A percentile compares a stretch with the other conserved stretches of the same genome.
Conservation (phyloP, 805 yeast genomes). For the Candida ipomoeae region DNA sequence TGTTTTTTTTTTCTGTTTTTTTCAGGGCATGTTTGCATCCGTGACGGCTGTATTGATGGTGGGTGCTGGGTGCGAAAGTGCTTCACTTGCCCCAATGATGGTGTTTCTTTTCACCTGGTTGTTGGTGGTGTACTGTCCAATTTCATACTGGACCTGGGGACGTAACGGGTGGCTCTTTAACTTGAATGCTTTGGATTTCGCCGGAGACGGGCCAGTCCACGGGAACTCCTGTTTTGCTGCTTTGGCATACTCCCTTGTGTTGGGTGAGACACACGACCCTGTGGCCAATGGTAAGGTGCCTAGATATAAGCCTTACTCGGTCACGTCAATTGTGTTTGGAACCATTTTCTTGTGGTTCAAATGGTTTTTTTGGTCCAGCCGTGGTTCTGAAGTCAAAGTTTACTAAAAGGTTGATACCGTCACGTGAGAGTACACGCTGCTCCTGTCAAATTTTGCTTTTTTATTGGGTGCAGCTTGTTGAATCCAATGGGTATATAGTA, state of each 20-base stretch:
- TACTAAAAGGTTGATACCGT: too few relatives aligned
- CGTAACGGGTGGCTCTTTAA: conserved; percentile 81
- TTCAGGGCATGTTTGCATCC: conserved; percentile 96
- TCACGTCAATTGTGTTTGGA: conserved; percentile 87
- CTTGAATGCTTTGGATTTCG: conserved; percentile 89
- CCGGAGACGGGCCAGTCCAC: conserved; percentile 99
- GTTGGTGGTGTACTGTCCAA: conserved; percentile 92
- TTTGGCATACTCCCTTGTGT: conserved; percentile 81
- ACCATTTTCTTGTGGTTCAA: conserved; percentile 96
- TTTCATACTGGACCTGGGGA: conserved; percentile 98
- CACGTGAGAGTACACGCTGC: too few relatives aligned
- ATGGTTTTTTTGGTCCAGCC: conserved; percentile 99
- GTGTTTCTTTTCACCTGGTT: conserved; percentile 89
- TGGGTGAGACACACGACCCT: conserved; percentile 91
- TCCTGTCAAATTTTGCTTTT: too few relatives aligned
- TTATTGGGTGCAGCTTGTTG: too few relatives aligned
- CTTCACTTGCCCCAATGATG: conserved; percentile 94
- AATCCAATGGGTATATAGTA: too few relatives aligned
- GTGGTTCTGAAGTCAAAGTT: conserved; percentile 60
- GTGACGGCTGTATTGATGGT: conserved; percentile 90
- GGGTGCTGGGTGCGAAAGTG: conserved; percentile 98
- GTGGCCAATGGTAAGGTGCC: conserved; percentile 67
- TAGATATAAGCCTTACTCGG: conserved; percentile 90
- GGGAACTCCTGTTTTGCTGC: conserved; percentile 93
- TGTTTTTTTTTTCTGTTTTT: conserved; percentile 82